Evolutionary conservation across 306 rosid species (phyloP), one percentile per base, ranked within the genome.

Genomic region (Bauhinia variegata): DNA sequence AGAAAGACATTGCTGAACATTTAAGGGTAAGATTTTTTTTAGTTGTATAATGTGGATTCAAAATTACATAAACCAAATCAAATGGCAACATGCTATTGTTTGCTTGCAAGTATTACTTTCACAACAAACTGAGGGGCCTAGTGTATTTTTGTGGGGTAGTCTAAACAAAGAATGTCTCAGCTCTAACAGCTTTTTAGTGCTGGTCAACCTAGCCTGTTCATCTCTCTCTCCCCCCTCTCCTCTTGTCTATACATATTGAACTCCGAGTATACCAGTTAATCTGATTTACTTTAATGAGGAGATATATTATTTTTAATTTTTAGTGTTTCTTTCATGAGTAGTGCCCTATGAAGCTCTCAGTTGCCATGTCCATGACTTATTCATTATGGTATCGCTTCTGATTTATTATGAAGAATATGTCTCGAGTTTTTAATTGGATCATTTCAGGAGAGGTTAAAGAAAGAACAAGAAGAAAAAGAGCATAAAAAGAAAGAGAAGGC

Each of bases 1-100:
- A 95, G 88, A 91, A 88, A 81, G 99, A 95, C 79, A 90, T 95
- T 50, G 97, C 99, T 15, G 99, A 95, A 63, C 99, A 95, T 82
- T 88, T 95, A 54, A 85, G 99, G 88, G 99, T 93, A 76, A 78
- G 88, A 63, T 43, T 76, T 14, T 72, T 63, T 18, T 42, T 54
- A 4, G 28, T 23, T 51, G 64, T 63, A 55, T 16, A 14, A 8
- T 59, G 41, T 41, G 30, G 49, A 44, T 54, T 44, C 16, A 43
- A 60, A 65, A 43, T 63, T 31, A 58, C 18, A 42, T 34, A 6
- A 60, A 43, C 74, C 14, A 56, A 38, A 54, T 68, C 34, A 67
- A 60, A 51, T 57, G 13, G 53, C 49, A 42, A 42, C 19, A 19
- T 54, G 33, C 54, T 60, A 23, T 44, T 31, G 32, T 42, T 39